phyloP scores from a whole-genome alignment of 768 basidiomycete genomes.

The Phlegmacium glaucopus region DNA sequence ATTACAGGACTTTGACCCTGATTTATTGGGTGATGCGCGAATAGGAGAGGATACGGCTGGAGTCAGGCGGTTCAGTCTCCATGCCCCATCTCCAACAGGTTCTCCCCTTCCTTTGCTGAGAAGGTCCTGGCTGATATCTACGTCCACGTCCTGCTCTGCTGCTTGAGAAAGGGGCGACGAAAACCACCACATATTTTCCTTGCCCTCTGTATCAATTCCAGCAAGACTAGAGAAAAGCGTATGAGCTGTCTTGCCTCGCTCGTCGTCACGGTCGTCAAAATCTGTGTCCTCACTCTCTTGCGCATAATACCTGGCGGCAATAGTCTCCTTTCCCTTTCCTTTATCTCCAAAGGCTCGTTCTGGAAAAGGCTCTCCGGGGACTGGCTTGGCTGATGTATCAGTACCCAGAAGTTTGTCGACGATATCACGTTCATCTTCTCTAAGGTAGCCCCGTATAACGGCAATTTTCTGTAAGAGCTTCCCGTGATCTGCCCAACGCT shows the following conservation, averaged over 20 bases:
- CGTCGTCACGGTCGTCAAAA: constrained; percentile 42
- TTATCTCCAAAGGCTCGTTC: neutral
- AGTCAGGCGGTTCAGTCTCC: constrained; percentile 18
- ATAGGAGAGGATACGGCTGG: constrained; percentile 16
- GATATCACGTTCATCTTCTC: constrained; percentile 26
- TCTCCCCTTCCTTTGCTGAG: no score
- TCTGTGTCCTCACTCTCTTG: constrained; percentile 32
- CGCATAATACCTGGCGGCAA: constrained; percentile 11
- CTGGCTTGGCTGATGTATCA: neutral
- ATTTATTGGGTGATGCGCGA: neutral
- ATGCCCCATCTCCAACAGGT: constrained; percentile 12
- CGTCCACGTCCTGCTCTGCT: constrained; percentile 2
- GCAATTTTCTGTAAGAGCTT: constrained; percentile 41
- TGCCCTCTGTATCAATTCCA: constrained; percentile 27
- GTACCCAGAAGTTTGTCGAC: constrained; percentile 32
- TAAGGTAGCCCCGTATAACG: constrained; percentile 42
- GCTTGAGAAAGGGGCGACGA: constrained; percentile 22
- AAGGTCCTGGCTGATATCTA: neutral
- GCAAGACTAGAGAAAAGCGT: constrained; percentile 46
- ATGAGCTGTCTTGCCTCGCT: constrained; percentile 56
- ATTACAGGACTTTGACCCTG: neutral
- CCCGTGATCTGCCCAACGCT: constrained; percentile 53
- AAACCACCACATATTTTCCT: constrained; percentile 31
- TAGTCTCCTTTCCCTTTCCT: constrained; percentile 17
- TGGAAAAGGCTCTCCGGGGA: neutral